Evolutionary conservation across 768 basidiomycete species (phyloP), one percentile per base, ranked within the genome.

Genomic region (Hydnomerulius pinastri): DNA sequence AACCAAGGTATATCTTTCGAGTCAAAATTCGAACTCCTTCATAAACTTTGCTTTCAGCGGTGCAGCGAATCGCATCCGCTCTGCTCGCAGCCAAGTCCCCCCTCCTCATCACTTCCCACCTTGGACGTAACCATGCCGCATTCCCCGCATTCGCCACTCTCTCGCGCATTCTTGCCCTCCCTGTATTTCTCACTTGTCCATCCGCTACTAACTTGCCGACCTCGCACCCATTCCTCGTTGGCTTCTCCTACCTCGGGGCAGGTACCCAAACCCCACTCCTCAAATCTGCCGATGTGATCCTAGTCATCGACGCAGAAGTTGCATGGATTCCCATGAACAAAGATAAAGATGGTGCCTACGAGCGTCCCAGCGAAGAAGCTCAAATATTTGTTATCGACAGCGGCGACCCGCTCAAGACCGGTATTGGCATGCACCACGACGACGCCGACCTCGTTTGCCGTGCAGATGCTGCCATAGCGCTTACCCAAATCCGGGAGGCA

Each of bases 261-360:
- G 73, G 65, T 21, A 71, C 72, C 0, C 79, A 81, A 39, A 76
- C 78, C 23, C 61, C 65, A 2, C 71, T 75, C 43, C 74, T 88
- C 17, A 68, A 70, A 27, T 64, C 67, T 20, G 84, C 85, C 0
- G 87, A 90, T 54, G 76, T 81, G 4, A 74, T 90, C 15, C 66
- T 90, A 9, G 68, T 87, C 15, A 51, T 90, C n/a, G 86, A 89
- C 49, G 74, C 73, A 7, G 84, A 85, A 52, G 68, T 86, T 0
- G 83, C 86, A 0, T 89, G 86, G 83, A 80, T 85, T 23, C 76
- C 80, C 1, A 69, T 61, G 38, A 72, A 77, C 46, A 75, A 76
- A 28, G 69, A 63, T 48, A 64, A 61, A 46, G 64, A 63, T 3
- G 64, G 66, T 13, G 43, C 25, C 25, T 42, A 51, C 38, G 64